These are phyloP conservation scores for Helicostylum pulchrum DNA, from an alignment of 192 early-diverging fungal genomes.

Conservation along the genomic window DNA sequence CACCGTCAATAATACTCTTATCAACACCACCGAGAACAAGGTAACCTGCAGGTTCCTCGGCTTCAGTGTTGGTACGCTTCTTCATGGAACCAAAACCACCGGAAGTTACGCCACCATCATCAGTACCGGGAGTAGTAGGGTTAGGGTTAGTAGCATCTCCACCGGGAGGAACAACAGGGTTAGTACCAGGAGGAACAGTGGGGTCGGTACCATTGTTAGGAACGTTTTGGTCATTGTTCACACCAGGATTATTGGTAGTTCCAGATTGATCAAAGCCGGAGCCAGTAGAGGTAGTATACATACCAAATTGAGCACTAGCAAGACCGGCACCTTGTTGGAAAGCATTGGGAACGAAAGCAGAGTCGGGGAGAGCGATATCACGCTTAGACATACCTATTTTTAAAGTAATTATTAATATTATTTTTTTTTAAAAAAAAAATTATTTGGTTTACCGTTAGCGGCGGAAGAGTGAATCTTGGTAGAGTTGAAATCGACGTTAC, in stretches of 20 bases:
- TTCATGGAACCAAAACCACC: conserved; percentile 21
- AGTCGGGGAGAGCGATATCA: conserved; percentile 9
- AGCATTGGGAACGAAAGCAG: conserved; percentile 28
- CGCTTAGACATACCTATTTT: conserved; percentile 19
- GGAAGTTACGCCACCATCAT: conserved; percentile 9
- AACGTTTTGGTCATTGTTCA: neutral
- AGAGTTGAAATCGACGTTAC: conserved; percentile 28
- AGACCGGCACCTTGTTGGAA: conserved; percentile 28
- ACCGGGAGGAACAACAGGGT: neutral
- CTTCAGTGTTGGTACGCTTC: conserved; percentile 18
- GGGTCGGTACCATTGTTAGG: neutral
- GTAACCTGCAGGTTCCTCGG: conserved; percentile 27
- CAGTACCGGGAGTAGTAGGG: neutral
- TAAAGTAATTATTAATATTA: neutral
- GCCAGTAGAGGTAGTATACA: conserved; percentile 25
- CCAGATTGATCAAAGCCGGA: conserved; percentile 17
- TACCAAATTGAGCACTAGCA: conserved; percentile 31
- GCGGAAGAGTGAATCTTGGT: conserved; percentile 17
- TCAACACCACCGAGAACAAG: conserved; percentile 36
- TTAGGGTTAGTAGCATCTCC: neutral
- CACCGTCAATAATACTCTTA: conserved; percentile 23
- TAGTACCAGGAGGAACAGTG: neutral
- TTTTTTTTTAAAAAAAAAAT: conserved; percentile 1
- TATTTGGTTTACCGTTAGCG: neutral
- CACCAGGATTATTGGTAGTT: neutral